Conservation (phyloP, 2,329 filamentous ascomycete species). For the Monosporascus sp. region DNA sequence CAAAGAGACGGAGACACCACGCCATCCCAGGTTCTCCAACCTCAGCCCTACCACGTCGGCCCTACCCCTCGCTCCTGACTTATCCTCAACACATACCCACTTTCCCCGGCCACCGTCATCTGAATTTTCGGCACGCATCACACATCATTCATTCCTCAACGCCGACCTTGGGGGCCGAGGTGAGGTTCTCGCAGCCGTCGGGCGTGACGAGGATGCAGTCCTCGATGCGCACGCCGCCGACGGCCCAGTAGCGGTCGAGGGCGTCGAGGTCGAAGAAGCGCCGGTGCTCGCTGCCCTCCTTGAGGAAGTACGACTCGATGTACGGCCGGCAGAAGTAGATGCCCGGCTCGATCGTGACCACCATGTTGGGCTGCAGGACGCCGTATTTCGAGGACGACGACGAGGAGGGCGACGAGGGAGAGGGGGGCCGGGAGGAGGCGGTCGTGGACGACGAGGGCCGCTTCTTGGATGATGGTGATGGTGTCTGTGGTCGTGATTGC, state of each 20-base stretch:
- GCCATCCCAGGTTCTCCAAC: too few relatives aligned
- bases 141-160: constrained; percentile 36
- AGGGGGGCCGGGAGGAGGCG: constrained; percentile 1
- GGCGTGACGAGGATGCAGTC: constrained; percentile 81
- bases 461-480: background rate
- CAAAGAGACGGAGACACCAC: too few relatives aligned
- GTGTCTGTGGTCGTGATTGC: background rate
- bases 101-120: background rate
- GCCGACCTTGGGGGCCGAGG: constrained; percentile 70
- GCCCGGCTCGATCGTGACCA: constrained; percentile 77
- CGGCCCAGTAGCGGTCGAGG: constrained; percentile 64
- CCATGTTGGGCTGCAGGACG: constrained; percentile 55
- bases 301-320: constrained; percentile 64
- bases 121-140: background rate
- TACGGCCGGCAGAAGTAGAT: constrained; percentile 73
- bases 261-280: constrained; percentile 61
- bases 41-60: too few relatives aligned
- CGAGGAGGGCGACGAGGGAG: constrained; percentile 3
- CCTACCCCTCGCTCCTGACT: too few relatives aligned
- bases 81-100: too few relatives aligned
- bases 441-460: background rate
- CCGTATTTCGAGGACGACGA: constrained; percentile 12
- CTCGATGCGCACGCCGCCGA: constrained; percentile 91
- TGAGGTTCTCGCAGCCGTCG: constrained; percentile 77
- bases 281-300: constrained; percentile 49